Percentiles rank a stretch among this genome's conserved stretches.
These are phyloP conservation scores for Podospora pseudoanserina DNA, from an alignment of 495 filamentous ascomycete genomes.

Conservation along the genomic window DNA sequence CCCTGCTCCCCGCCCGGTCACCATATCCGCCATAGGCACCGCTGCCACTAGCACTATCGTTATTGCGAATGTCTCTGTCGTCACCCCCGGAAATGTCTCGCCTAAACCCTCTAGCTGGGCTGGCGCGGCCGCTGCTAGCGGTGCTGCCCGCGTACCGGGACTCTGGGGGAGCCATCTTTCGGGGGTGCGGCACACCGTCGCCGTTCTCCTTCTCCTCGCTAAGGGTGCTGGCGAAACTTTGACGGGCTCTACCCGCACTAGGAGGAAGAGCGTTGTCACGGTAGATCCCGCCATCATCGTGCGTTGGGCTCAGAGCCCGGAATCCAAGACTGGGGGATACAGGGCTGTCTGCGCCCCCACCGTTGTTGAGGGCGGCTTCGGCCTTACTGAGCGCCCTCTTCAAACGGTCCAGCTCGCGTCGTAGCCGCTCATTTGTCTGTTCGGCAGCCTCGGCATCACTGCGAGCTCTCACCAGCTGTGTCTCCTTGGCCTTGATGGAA, in stretches of 20 bases:
- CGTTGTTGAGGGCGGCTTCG: slow-evolving; percentile 45
- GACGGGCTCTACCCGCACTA: slow-evolving; percentile 42
- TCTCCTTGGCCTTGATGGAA: slow-evolving; percentile 96
- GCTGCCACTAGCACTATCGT: slow-evolving; percentile 21
- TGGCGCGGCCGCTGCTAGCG: slow-evolving; percentile 53
- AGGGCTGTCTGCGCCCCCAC: slow-evolving; percentile 41
- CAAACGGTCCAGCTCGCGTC: slow-evolving; percentile 85
- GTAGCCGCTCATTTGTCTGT: slow-evolving; percentile 72
- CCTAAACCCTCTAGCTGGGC: slow-evolving; percentile 48
- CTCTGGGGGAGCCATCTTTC: slow-evolving; percentile 55
- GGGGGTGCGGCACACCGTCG: slow-evolving; percentile 39
- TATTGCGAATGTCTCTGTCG: slow-evolving; percentile 27
- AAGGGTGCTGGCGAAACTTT: slow-evolving; percentile 68
- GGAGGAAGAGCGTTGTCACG: slow-evolving; percentile 47
- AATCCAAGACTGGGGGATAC: slow-evolving; percentile 29
- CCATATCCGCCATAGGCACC: slow-evolving; percentile 26
- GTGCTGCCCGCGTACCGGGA: slow-evolving; percentile 45
- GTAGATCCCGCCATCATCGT: slow-evolving; percentile 52
- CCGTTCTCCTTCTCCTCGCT: slow-evolving; percentile 83
- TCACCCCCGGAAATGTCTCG: slow-evolving; percentile 22
- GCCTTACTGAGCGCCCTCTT: slow-evolving; percentile 67
- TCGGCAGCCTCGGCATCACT: slow-evolving; percentile 87
- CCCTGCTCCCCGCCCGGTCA: slow-evolving; percentile 35
- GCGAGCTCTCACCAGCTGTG: slow-evolving; percentile 86
- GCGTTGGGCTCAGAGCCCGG: slow-evolving; percentile 42